These are phyloP conservation scores for Tetrahymena malaccensis DNA, from an alignment of 73 alveolate genomes.

Conservation along the genomic window DNA sequence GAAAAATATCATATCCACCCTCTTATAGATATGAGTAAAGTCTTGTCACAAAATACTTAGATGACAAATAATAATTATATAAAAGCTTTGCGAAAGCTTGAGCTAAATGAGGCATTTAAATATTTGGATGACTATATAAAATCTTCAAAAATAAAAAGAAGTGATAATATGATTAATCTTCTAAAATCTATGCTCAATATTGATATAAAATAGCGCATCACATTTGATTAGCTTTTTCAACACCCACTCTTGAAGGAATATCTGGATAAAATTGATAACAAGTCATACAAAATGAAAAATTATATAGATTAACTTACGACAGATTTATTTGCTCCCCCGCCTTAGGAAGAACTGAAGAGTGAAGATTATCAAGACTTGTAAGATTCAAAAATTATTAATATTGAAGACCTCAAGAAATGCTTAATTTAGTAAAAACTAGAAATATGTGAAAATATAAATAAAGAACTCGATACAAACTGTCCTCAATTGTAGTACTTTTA, in stretches of 20 bases:
- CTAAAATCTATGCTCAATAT: neutral
- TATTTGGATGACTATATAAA: neutral
- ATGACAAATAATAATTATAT: neutral
- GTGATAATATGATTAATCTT: neutral
- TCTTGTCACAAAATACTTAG: neutral
- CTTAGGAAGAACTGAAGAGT: neutral
- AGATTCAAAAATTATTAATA: neutral
- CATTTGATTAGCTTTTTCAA: neutral
- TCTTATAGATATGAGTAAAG: neutral
- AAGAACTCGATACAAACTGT: neutral
- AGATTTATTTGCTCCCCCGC: neutral
- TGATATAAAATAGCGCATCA: neutral
- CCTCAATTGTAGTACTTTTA: neutral
- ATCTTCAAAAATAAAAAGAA: neutral
- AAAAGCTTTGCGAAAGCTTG: neutral
- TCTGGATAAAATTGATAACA: neutral
- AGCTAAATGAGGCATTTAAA: neutral
- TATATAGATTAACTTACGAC: neutral
- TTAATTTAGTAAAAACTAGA: neutral
- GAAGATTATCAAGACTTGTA: neutral
- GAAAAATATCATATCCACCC: neutral
- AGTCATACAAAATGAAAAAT: neutral
- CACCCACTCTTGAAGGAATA: neutral
- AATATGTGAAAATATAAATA: neutral
- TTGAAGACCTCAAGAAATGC: neutral